These are phyloP conservation scores for Tephrocybe sp. DNA, from an alignment of 768 basidiomycete species.

Conservation along the genomic window DNA sequence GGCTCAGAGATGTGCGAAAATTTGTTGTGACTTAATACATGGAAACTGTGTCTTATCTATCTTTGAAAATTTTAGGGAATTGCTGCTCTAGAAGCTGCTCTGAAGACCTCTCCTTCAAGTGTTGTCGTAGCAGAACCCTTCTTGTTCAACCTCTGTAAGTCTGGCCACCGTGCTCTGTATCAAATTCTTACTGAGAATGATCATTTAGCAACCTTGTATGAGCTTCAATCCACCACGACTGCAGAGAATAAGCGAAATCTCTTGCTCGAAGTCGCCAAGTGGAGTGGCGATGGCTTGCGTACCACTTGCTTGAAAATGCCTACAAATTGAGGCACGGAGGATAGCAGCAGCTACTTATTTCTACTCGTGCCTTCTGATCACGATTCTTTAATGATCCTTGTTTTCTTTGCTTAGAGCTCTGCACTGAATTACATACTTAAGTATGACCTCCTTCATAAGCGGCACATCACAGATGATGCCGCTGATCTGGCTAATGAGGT, in stretches of 20 bases:
- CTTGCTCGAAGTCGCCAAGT: conserved; percentile 74
- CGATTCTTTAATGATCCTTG: no score
- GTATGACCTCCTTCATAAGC: no score
- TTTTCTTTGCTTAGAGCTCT: no score
- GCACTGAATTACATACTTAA: no score
- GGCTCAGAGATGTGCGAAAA: conserved; percentile 62
- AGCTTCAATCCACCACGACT: conserved; percentile 70
- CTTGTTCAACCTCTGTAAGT: conserved; percentile 80
- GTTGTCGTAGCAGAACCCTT: conserved; percentile 80
- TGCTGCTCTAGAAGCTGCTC: conserved; percentile 58
- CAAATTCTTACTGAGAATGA: background rate
- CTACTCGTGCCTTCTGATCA: no score
- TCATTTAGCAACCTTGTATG: conserved; percentile 72
- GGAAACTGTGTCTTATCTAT: background rate
- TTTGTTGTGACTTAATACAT: background rate
- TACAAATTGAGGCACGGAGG: conserved; percentile 31
- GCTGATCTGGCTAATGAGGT: no score
- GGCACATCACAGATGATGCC: no score
- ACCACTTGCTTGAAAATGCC: conserved; percentile 81
- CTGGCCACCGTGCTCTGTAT: background rate
- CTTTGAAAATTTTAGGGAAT: conserved; percentile 49
- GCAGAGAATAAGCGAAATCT: conserved; percentile 75
- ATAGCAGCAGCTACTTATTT: background rate
- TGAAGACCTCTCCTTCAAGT: conserved; percentile 63
- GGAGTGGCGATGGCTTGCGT: conserved; percentile 82